Percentiles rank a stretch among this genome's conserved stretches.
These are phyloP conservation scores for Neurospora africana DNA, from an alignment of 495 filamentous ascomycete species.

Conservation along the genomic window DNA sequence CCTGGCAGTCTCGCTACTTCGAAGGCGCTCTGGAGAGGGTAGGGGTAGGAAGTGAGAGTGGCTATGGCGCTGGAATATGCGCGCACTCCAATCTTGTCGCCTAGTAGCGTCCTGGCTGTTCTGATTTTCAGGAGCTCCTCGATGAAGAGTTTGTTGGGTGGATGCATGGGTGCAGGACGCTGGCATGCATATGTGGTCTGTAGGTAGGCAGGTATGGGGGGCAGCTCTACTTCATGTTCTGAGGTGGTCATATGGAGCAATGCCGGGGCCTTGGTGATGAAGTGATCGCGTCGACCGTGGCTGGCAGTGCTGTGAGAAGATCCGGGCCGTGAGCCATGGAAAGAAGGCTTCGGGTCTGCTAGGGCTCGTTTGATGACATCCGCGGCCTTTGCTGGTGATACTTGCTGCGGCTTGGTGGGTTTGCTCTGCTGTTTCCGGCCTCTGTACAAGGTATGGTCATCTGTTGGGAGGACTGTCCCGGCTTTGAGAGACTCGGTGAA, in stretches of 20 bases:
- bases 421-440: conserved; percentile 29
- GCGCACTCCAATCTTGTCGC: conserved; percentile 70
- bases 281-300: conserved; percentile 1
- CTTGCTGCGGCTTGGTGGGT: conserved; percentile 8
- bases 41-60: conserved; percentile 70
- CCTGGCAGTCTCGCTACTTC: conserved; percentile 70
- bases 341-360: conserved; percentile 14
- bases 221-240: conserved; percentile 53
- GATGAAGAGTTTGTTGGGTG: conserved; percentile 72
- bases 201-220: conserved; percentile 60
- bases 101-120: conserved; percentile 54
- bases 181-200: conserved; percentile 70
- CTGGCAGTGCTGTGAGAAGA: conserved; percentile 7
- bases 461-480: conserved; percentile 43
- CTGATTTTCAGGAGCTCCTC: conserved; percentile 63
- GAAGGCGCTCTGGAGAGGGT: conserved; percentile 24
- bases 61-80: conserved; percentile 87
- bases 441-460: conserved; percentile 57
- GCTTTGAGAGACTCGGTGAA: conserved; percentile 50
- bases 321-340: conserved; percentile 4
- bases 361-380: conserved; percentile 24
- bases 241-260: conserved; percentile 54
- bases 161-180: conserved; percentile 57
- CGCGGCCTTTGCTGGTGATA: conserved; percentile 8
- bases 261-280: conserved; percentile 8